Base-by-base conservation (phyloP, 2,329 filamentous ascomycete species). In the Aureobasidium subglaciale region DNA sequence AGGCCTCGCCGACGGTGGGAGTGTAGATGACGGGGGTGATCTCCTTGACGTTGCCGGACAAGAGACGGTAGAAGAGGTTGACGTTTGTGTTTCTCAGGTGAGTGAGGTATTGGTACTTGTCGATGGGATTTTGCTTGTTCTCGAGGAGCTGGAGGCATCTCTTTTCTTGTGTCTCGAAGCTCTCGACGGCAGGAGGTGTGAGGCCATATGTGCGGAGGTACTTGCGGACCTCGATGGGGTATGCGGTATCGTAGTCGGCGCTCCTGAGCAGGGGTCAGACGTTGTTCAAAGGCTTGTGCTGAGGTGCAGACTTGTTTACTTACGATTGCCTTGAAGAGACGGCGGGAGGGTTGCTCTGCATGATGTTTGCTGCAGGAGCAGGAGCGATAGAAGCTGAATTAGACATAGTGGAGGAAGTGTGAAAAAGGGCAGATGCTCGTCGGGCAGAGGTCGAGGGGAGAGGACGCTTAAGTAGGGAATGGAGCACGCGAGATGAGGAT, bases 1-100 rank as follows among this genome's bases (percentile, higher is more conserved):
- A 99, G 63, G 95, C 93, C 70, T 97, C 92, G 66, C 93, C 93
- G 65, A 99, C 90, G 67, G 88, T 91, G 42, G 88, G 88, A 16
- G 88, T 93, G 76, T 93, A 93, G 65, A 93, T 88, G 61, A 92
- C 76, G 46, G 88, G 88, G 74, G 90, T 91, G 63, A 92, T 75
- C 65, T 90, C 86, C 74, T 79, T 80, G 72, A 81, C 71, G 73
- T 92, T 85, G 71, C 89, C 82, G 61, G 90, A 87, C 60, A 92
- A 77, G 60, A 92, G 79, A 62, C 88, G 82, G 77, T 90, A 92
- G 78, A 92, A 93, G 57, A 93, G 81, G 70, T 92, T 85, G 59
- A 83, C 80, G 69, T 91, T 92, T 65, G 85, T 82, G 68, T 80
- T 80, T 73, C 90, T 87, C 70, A 92, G 74, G 61, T 81, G 78